Evolutionary conservation across 331 rosid species (phyloP), one percentile per base, ranked within the genome.

Genomic region (Phaseolus coccineus): DNA sequence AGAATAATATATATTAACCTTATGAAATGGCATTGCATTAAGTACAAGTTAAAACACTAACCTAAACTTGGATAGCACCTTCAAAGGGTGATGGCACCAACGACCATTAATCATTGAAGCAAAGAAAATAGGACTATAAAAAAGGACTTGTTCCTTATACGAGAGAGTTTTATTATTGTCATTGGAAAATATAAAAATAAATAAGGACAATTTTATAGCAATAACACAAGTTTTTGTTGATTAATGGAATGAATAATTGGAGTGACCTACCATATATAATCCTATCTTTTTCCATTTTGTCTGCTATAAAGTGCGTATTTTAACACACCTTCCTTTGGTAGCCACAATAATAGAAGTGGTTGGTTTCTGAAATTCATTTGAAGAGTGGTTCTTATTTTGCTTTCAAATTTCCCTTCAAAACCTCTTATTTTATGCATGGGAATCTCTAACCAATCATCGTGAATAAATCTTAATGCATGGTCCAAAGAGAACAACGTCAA

Each of bases 271-370:
- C 50, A 47, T 8, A 47, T 8, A 77, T 78, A 65, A 66, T 19
- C 67, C 42, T 65, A 11, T 50, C 16, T 13, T 31, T 59, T 46
- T 66, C n/a, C 39, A 16, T 59, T 77, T 68, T 65, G 76, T 68
- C 30, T 39, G 28, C 15, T 64, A 5, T 25, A 42, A 42, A 42
- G n/a, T 28, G 16, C 2, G n/a, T 22, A 64, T 56, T 70, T 31
- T 62, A 37, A 53, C 31, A 65, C 3, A 71, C 5, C 47, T 3
- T 31, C 48, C 37, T 73, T 77, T 66, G 47, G 78, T 48, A 58
- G 78, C 74, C 85, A 77, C 78, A 67, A 85, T 77, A 61, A 81
- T 84, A 81, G 59, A 62, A 14, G 69, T 24, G 77, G 84, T 57
- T 69, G 69, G 46, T 63, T 63, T 33, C 69, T 63, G 47, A 63